Evolutionary conservation across 2,329 filamentous ascomycete species (phyloP).

Genomic region (Aspergillus ochraceus): DNA sequence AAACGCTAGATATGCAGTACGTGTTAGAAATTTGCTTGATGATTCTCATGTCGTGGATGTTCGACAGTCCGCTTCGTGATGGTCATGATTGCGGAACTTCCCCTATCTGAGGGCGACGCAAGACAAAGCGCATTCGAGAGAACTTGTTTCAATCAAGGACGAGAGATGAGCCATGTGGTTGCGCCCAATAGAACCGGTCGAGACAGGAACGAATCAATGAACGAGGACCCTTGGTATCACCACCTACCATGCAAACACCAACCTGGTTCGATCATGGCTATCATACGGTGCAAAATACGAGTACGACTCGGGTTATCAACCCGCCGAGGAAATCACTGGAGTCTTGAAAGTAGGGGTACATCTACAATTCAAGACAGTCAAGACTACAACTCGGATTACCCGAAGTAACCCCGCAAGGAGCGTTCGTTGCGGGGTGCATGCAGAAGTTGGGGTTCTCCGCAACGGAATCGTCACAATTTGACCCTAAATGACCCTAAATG

Average conservation of each 20-base stretch:
- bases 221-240: neutral
- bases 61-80: too few relatives aligned
- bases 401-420: neutral
- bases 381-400: neutral
- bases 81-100: too few relatives aligned
- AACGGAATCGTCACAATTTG: neutral
- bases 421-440: neutral
- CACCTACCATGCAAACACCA: neutral
- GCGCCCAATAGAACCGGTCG: too few relatives aligned
- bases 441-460: neutral
- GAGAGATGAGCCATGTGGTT: too few relatives aligned
- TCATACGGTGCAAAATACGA: neutral
- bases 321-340: neutral
- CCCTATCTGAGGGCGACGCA: too few relatives aligned
- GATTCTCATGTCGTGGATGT: too few relatives aligned
- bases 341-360: neutral
- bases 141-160: too few relatives aligned
- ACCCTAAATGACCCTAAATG: neutral
- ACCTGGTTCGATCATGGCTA: too few relatives aligned
- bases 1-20: neutral
- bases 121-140: too few relatives aligned
- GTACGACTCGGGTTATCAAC: neutral
- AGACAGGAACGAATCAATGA: too few relatives aligned
- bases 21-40: neutral
- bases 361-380: neutral